Percentiles rank a stretch among this genome's conserved stretches.
Evolutionary conservation across 179 eudicot genomes (phyloP).

Genomic region (Beta corolliflora): DNA sequence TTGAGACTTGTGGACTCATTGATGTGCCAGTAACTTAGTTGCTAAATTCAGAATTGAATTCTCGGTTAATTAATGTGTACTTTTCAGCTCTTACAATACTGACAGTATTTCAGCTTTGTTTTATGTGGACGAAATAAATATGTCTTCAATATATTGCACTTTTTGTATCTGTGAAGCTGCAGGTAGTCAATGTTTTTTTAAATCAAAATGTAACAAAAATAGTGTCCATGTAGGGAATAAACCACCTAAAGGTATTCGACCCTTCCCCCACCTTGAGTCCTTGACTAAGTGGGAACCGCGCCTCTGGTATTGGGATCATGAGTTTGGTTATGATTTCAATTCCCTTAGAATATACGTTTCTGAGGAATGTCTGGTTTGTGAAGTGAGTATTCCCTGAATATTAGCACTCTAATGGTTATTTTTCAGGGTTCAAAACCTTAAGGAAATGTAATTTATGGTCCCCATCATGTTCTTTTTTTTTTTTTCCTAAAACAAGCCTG

Average conservation of each 20-base stretch:
- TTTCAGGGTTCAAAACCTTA: too few relatives aligned
- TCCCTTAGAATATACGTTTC: background rate
- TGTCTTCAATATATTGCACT: too few relatives aligned
- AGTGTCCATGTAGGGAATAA: too few relatives aligned
- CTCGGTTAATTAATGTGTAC: background rate
- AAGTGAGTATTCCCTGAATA: background rate
- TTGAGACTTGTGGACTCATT: background rate
- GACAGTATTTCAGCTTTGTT: background rate
- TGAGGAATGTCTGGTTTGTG: background rate
- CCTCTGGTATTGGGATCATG: background rate
- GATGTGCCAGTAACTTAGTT: background rate
- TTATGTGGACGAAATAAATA: background rate
- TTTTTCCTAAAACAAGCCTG: too few relatives aligned
- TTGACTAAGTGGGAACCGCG: background rate
- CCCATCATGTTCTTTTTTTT: background rate
- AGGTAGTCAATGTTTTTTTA: too few relatives aligned
- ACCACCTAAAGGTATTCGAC: too few relatives aligned
- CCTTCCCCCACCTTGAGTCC: background rate
- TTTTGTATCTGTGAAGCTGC: too few relatives aligned
- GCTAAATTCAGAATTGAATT: background rate
- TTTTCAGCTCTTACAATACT: too few relatives aligned
- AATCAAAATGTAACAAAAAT: too few relatives aligned
- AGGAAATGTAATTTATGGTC: too few relatives aligned
- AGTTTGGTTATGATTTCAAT: background rate
- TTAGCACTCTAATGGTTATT: background rate